Evolutionary conservation across 2,329 filamentous ascomycete genomes (phyloP).

Genomic region (Cytospora schulzeri): DNA sequence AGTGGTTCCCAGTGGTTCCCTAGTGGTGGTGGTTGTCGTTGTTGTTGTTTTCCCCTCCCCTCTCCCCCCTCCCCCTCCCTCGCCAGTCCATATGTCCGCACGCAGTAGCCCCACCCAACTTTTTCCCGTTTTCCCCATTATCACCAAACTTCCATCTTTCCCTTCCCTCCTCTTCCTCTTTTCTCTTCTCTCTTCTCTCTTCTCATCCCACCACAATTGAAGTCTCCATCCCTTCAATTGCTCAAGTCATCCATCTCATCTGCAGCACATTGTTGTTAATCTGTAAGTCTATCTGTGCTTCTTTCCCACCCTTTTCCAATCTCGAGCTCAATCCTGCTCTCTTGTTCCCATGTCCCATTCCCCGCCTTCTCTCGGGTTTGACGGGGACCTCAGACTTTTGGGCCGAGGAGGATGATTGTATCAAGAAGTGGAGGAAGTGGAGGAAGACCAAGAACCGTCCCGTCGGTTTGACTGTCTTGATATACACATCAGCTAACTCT

Average conservation of each 20-base stretch:
- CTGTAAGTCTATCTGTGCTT: background rate
- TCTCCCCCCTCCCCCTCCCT: background rate
- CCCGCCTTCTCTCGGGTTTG: background rate
- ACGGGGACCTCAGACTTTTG: constrained; percentile 21
- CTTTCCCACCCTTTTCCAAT: background rate
- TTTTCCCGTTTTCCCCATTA: constrained; percentile 23
- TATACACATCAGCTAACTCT: constrained; percentile 18
- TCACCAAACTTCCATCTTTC: constrained; percentile 28
- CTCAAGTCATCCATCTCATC: background rate
- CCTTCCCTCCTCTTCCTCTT: constrained; percentile 30
- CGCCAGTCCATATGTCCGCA: background rate
- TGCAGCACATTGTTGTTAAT: background rate
- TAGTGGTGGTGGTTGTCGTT: too few relatives aligned
- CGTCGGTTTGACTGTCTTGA: background rate
- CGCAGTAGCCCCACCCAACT: constrained; percentile 26
- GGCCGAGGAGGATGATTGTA: background rate
- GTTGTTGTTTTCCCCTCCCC: background rate
- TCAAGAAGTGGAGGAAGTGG: constrained; percentile 2
- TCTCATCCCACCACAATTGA: constrained; percentile 31
- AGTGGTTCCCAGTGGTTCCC: background rate
- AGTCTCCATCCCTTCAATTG: constrained; percentile 26
- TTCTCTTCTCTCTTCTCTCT: constrained; percentile 32
- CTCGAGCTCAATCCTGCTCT: background rate
- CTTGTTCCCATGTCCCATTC: background rate
- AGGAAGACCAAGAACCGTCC: background rate